Evolutionary conservation across 2,329 filamentous ascomycete genomes (phyloP).

Genomic region (Geoglossum cookeanum): DNA sequence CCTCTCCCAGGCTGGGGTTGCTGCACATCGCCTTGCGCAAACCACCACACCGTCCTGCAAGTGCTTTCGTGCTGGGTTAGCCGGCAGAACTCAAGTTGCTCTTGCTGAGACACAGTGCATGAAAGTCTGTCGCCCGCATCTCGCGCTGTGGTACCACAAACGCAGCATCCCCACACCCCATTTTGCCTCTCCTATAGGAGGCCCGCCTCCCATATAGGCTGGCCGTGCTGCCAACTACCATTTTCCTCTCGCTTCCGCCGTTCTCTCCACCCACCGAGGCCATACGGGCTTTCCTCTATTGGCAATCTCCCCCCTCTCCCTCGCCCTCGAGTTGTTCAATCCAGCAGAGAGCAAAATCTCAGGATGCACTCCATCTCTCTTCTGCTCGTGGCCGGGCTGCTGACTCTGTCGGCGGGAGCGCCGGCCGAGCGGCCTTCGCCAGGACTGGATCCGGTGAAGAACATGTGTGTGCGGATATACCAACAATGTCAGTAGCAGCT

Average conservation of each 20-base stretch:
- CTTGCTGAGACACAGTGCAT: too few relatives aligned
- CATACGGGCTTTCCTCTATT: not conserved
- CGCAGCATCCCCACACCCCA: too few relatives aligned
- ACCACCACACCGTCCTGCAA: too few relatives aligned
- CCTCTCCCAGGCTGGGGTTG: too few relatives aligned
- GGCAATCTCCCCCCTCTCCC: too few relatives aligned
- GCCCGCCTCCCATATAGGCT: not conserved
- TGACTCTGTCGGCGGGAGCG: not conserved
- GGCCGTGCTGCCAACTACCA: not conserved
- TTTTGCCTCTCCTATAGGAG: not conserved
- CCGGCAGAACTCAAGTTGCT: too few relatives aligned
- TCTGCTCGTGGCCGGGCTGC: not conserved
- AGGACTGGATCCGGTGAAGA: slow-evolving; percentile 12
- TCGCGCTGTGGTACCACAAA: not conserved
- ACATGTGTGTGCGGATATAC: slow-evolving; percentile 15
- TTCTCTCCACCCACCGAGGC: not conserved
- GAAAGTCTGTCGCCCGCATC: not conserved
- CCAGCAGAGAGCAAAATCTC: not conserved
- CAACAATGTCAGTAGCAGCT: slow-evolving; percentile 13
- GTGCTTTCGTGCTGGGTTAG: too few relatives aligned
- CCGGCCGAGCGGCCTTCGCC: not conserved
- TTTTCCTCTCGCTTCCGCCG: not conserved
- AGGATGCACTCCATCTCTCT: not conserved
- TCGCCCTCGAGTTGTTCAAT: not conserved
- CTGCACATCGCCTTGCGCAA: too few relatives aligned